A percentile compares a stretch with the other conserved stretches of the same genome.
These are phyloP conservation scores for Solanum clarkiae DNA, from an alignment of 257 asterid species.

Conservation along the genomic window DNA sequence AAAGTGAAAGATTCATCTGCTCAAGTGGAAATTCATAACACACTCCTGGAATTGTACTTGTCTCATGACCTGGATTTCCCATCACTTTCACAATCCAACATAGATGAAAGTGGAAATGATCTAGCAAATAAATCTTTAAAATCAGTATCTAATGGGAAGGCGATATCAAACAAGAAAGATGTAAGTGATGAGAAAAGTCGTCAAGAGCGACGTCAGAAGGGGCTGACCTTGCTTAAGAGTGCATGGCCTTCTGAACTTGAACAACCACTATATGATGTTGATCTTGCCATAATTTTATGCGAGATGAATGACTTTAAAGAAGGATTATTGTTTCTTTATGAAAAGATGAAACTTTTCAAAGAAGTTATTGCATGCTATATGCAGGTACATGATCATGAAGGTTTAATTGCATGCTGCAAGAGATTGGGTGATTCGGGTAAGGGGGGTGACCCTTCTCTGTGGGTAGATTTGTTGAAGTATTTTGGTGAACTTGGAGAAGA, in stretches of 20 bases:
- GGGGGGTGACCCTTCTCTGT: slow-evolving; percentile 86
- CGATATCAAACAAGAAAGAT: slow-evolving; percentile 6
- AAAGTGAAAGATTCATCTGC: slow-evolving; percentile 94
- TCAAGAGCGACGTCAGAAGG: slow-evolving; percentile 60
- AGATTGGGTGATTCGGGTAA: slow-evolving; percentile 81
- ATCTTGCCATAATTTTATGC: slow-evolving; percentile 78
- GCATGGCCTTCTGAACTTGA: slow-evolving; percentile 94
- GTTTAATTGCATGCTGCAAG: slow-evolving; percentile 95
- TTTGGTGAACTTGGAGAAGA: slow-evolving; percentile 98
- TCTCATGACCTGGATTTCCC: slow-evolving; percentile 77
- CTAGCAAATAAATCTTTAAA: slow-evolving; percentile 19
- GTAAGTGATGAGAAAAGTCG: slow-evolving; percentile 40
- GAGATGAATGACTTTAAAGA: slow-evolving; percentile 74
- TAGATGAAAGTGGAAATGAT: slow-evolving; percentile 25
- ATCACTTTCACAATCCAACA: slow-evolving; percentile 40
- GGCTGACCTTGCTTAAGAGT: slow-evolving; percentile 59
- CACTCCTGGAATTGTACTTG: slow-evolving; percentile 75
- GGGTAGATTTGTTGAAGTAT: slow-evolving; percentile 89
- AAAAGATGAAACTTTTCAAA: slow-evolving; percentile 88
- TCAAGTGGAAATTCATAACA: slow-evolving; percentile 91
- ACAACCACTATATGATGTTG: slow-evolving; percentile 85
- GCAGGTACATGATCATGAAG: slow-evolving; percentile 92
- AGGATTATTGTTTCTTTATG: slow-evolving; percentile 76
- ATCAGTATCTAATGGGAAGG: slow-evolving; percentile 35
- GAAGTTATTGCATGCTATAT: slow-evolving; percentile 94